phyloP scores from a whole-genome alignment of 106 monocot species.

The Phalaenopsis aphrodite region DNA sequence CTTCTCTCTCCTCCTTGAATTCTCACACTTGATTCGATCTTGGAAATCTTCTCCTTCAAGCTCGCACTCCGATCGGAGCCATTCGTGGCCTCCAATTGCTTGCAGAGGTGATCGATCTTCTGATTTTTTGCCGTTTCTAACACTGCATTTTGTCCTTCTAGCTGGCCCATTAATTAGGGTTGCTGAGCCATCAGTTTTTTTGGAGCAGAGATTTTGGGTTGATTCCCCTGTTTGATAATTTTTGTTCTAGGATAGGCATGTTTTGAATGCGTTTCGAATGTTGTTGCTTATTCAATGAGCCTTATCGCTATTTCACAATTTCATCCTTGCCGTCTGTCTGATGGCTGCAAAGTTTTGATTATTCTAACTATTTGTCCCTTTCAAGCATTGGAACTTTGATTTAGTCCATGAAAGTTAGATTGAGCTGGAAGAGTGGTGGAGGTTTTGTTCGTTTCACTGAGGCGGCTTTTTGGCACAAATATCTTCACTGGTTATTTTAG shows the following conservation, averaged over 20 bases:
- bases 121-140: neutral
- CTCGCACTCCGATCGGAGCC: neutral
- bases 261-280: neutral
- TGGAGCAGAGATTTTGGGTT: neutral
- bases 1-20: neutral
- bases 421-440: neutral
- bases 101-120: neutral
- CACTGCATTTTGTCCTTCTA: neutral
- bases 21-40: neutral
- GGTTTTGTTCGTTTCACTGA: neutral
- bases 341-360: neutral
- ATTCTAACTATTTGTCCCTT: neutral
- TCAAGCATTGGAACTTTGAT: neutral
- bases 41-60: slow-evolving; percentile 3
- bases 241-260: neutral
- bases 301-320: neutral
- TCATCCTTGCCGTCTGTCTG: neutral
- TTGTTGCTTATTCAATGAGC: neutral
- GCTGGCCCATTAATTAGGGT: neutral
- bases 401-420: neutral
- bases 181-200: neutral
- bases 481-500: neutral
- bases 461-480: neutral
- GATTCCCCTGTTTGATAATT: neutral
- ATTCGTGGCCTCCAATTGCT: neutral